Evolutionary conservation across 176 grass and related monocot species (phyloP), one percentile per base, ranked within the genome.

Genomic region (Avena insularis): DNA sequence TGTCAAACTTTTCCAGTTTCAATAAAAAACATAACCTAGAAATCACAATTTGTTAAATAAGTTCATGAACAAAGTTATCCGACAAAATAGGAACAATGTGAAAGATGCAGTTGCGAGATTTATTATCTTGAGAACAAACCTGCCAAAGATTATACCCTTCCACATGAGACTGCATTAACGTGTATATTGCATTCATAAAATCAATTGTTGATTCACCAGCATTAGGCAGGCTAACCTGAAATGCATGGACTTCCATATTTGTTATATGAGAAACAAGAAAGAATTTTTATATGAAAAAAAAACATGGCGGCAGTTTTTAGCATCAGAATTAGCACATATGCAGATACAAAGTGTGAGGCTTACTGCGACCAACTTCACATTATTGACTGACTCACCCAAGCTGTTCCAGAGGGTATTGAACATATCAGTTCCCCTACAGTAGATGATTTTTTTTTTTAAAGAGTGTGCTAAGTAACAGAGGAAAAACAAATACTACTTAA

Each of bases 91-190:
- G 20, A 46, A 10, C 31, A 84, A 54, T 48, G 56, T 63, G 38
- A 59, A 86, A 48, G 27, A 25, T 20, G 62, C 50, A 81, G 80
- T 27, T 76, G 68, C 50, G 35, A 4, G 33, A 62, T 80, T 51
- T 25, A 12, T 73, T 81, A 19, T 48, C 33, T 86, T 79, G 20
- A 70, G 16, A 78, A 79, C 70, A 81, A 75, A 98, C 96, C 96
- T 98, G 96, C 96, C 96, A 98, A 88, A 98, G 86, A 88, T 95
- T 98, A 86, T 95, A 91, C 31, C 86, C 84, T 50, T 86, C 71
- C 79, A 86, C 35, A 70, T 69, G 31, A 72, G 79, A 75, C 78
- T 95, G 58, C 93, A 92, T 91, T 84, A 85, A 90, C 38, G 56
- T 69, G 45, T 92, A 94, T 73, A 91, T 88, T 27, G 72, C 27